Conservation (phyloP, 257 asterid species). For the Solanum pimpinellifolium region DNA sequence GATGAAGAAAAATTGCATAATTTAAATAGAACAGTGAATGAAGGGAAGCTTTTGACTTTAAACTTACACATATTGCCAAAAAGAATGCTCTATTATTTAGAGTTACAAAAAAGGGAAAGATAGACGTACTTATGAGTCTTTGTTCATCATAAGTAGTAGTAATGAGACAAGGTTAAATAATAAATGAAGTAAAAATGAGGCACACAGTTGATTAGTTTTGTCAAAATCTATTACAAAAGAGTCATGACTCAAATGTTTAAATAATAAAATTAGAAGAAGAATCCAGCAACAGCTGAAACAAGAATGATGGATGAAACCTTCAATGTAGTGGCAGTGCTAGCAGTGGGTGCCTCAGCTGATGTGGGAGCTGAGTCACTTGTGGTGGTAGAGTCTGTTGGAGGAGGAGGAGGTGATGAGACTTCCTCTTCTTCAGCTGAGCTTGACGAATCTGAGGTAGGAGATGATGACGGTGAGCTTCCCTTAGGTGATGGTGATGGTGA, state of each 20-base stretch:
- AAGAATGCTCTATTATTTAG: background rate
- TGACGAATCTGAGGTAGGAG: background rate
- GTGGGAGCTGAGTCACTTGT: slow-evolving; percentile 3
- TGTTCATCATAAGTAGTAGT: background rate
- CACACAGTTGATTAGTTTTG: background rate
- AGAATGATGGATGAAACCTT: slow-evolving; percentile 29
- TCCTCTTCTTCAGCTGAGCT: background rate
- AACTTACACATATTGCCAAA: background rate
- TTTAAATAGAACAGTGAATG: background rate
- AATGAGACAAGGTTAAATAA: background rate
- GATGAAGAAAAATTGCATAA: no score
- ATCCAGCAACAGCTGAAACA: slow-evolving; percentile 32
- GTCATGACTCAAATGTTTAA: background rate
- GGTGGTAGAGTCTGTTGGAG: slow-evolving; percentile 8
- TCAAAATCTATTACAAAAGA: background rate
- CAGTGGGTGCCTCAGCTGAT: slow-evolving; percentile 8
- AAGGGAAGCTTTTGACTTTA: background rate
- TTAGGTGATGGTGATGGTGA: background rate
- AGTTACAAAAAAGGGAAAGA: no score
- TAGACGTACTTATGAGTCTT: background rate
- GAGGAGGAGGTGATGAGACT: slow-evolving; percentile 31
- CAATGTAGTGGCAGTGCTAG: slow-evolving; percentile 24
- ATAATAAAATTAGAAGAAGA: slow-evolving; percentile 10
- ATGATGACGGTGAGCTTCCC: background rate
- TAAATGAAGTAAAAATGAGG: background rate